phyloP scores from a whole-genome alignment of 148 eudicot species.

The Persicaria tinctoria region DNA sequence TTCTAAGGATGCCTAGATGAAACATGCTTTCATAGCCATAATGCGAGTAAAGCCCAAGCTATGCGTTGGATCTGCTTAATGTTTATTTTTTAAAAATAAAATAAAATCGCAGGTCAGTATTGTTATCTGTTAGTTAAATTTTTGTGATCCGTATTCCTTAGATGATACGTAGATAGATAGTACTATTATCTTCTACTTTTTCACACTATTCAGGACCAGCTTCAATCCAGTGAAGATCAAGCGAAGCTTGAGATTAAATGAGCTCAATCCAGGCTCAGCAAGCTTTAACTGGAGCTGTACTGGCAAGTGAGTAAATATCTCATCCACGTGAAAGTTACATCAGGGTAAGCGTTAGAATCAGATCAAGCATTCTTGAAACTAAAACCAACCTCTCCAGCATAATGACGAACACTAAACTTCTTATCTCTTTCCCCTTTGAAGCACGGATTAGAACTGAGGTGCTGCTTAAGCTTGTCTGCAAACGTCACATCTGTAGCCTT shows the following conservation, averaged over 20 bases:
- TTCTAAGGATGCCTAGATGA: too few species aligned
- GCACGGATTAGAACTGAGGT: conserved; percentile 50
- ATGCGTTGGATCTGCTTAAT: too few species aligned
- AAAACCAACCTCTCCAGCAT: conserved; percentile 76
- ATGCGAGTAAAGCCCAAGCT: too few species aligned
- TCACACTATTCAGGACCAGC: too few species aligned
- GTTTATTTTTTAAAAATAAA: too few species aligned
- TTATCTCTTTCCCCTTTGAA: conserved; percentile 64
- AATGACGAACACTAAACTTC: conserved; percentile 58
- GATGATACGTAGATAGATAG: too few species aligned
- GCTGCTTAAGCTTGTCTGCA: conserved; percentile 80
- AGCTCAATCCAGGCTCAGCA: neutral
- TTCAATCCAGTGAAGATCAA: too few species aligned
- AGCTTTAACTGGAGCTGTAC: neutral
- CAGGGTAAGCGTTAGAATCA: neutral
- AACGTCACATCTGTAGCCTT: conserved; percentile 76
- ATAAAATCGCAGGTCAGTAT: too few species aligned
- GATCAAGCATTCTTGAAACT: neutral
- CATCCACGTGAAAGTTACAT: neutral
- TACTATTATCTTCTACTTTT: too few species aligned
- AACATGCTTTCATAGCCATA: too few species aligned
- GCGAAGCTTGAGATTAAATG: neutral
- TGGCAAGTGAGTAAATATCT: neutral
- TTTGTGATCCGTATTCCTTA: too few species aligned
- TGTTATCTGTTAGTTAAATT: too few species aligned